Conservation (phyloP, 257 asterid genomes). For the Coffea eugenioides region DNA sequence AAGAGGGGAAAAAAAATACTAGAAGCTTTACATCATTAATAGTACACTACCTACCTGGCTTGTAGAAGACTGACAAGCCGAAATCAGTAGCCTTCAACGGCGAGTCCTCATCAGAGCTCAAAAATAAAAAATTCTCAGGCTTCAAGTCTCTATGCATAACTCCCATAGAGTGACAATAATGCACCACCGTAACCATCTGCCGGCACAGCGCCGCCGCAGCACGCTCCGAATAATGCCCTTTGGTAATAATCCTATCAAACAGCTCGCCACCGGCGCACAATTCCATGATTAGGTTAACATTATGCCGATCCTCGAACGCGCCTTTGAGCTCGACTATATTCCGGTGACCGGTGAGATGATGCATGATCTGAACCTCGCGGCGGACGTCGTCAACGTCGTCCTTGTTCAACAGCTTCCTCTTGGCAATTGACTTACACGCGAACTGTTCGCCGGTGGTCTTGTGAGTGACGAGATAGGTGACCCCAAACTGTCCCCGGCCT, state of each 20-base stretch:
- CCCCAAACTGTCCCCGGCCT: slow-evolving; percentile 96
- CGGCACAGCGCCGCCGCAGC: slow-evolving; percentile 92
- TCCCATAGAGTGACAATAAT: slow-evolving; percentile 82
- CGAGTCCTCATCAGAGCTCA: slow-evolving; percentile 56
- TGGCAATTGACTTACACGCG: slow-evolving; percentile 93
- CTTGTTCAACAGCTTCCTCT: slow-evolving; percentile 55
- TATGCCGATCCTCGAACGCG: slow-evolving; percentile 72
- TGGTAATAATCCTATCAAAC: slow-evolving; percentile 72
- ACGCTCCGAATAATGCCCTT: slow-evolving; percentile 91
- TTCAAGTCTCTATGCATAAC: slow-evolving; percentile 88
- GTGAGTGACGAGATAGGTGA: slow-evolving; percentile 68
- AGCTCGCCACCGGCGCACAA: slow-evolving; percentile 90
- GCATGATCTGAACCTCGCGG: slow-evolving; percentile 95
- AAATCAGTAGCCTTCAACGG: slow-evolving; percentile 88
- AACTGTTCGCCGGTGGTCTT: slow-evolving; percentile 46
- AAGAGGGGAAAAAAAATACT: background rate
- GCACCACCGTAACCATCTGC: slow-evolving; percentile 83
- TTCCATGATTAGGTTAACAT: slow-evolving; percentile 76
- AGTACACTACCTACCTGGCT: slow-evolving; percentile 50
- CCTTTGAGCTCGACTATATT: slow-evolving; percentile 80
- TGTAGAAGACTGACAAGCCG: slow-evolving; percentile 71
- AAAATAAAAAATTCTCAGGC: slow-evolving; percentile 76
- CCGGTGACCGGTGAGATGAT: slow-evolving; percentile 81
- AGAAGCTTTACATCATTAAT: background rate
- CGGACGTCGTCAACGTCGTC: slow-evolving; percentile 83